Conservation (phyloP, 1,284 basidiomycete genomes). For the Malassezia obtusa region DNA sequence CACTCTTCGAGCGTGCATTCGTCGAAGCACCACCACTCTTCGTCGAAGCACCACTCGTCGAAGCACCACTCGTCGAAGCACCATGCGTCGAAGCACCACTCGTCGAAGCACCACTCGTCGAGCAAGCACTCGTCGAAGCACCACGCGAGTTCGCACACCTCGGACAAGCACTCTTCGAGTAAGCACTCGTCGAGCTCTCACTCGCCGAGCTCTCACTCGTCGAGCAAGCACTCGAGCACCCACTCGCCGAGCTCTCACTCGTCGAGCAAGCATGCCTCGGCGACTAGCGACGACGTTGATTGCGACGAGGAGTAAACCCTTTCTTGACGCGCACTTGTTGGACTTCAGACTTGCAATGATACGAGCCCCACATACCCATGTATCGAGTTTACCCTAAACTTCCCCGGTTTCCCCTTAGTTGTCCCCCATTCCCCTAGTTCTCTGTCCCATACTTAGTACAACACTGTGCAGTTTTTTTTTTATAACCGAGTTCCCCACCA, state of each 20-base stretch:
- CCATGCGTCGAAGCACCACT: not conserved
- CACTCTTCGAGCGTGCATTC: too few species aligned
- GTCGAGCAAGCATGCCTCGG: not conserved
- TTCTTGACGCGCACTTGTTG: not conserved
- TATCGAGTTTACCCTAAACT: not conserved
- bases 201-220: not conserved
- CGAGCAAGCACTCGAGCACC: not conserved
- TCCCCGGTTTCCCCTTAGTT: not conserved
- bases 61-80: constrained; percentile 1
- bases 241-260: too few species aligned
- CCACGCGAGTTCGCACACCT: not conserved
- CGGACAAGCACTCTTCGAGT: not conserved
- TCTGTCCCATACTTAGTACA: too few species aligned
- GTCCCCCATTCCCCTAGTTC: not conserved
- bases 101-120: not conserved
- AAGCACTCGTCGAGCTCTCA: not conserved
- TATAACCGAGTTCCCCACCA: too few species aligned
- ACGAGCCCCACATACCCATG: not conserved
- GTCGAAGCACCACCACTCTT: not conserved
- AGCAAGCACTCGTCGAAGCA: not conserved
- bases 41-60: not conserved
- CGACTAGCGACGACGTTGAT: not conserved
- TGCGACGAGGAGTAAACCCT: constrained; percentile 1
- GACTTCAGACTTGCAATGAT: not conserved
- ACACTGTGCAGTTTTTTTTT: too few species aligned